phyloP scores from a whole-genome alignment of 805 yeast genomes.

The Yarrowia sp. region DNA sequence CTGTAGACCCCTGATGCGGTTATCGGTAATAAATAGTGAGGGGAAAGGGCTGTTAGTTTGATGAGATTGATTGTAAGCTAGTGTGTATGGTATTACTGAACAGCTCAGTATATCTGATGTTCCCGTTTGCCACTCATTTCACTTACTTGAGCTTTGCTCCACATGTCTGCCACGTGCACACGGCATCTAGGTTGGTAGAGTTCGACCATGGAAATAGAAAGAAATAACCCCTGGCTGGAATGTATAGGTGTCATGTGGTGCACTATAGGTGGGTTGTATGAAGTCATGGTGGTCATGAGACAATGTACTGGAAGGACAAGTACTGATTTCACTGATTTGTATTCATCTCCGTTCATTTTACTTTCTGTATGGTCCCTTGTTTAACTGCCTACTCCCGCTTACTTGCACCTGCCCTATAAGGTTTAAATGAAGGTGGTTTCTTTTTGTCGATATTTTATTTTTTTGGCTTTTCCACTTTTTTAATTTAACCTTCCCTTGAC shows the following conservation, averaged over 20 bases:
- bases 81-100: neutral
- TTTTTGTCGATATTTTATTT: neutral
- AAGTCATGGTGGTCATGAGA: neutral
- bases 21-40: neutral
- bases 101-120: neutral
- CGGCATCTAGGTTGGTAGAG: neutral
- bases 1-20: neutral
- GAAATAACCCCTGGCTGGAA: slow-evolving; percentile 6
- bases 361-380: neutral
- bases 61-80: too few relatives aligned
- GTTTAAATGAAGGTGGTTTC: neutral
- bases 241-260: neutral
- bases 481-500: too few relatives aligned
- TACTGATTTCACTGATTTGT: too few relatives aligned
- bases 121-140: neutral
- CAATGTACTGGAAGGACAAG: too few relatives aligned
- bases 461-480: neutral
- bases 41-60: too few relatives aligned
- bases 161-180: slow-evolving; percentile 9
- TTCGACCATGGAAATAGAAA: neutral
- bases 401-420: neutral
- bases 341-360: neutral
- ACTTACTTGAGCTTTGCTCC: neutral
- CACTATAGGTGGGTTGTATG: neutral
- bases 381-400: neutral